phyloP scores from a whole-genome alignment of 2,329 filamentous ascomycete genomes.

The Fonsecaea erecta region DNA sequence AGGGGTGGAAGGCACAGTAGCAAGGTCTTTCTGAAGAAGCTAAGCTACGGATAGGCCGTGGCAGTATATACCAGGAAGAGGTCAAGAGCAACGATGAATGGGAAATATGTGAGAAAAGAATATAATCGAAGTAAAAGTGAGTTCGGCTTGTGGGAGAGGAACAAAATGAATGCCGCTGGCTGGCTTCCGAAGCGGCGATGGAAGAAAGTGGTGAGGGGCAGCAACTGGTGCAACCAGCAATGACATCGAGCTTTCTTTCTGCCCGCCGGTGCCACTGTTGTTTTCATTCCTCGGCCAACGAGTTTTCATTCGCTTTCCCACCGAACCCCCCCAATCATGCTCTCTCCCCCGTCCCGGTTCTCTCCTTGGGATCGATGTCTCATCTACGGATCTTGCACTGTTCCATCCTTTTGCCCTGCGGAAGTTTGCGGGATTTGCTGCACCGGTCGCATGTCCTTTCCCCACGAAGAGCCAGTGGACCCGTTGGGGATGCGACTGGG shows the following conservation, averaged over 20 bases:
- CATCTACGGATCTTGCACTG: background rate
- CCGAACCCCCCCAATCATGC: background rate
- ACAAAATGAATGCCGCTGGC: slow-evolving; percentile 3
- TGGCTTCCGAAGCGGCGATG: slow-evolving; percentile 3
- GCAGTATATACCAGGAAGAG: background rate
- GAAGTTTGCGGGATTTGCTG: background rate
- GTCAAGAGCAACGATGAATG: background rate
- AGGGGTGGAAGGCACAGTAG: background rate
- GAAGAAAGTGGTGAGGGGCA: slow-evolving; percentile 4
- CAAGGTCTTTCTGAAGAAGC: background rate
- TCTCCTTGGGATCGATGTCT: background rate
- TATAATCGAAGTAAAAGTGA: slow-evolving; percentile 8
- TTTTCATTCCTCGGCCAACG: background rate
- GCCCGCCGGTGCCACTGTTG: background rate
- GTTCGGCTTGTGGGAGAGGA: slow-evolving; percentile 5
- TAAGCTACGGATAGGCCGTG: slow-evolving; percentile 2
- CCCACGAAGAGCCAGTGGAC: slow-evolving; percentile 2
- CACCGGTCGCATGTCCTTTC: background rate
- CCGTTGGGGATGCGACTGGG: background rate
- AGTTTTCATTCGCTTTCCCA: slow-evolving; percentile 1
- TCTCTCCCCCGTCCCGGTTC: background rate
- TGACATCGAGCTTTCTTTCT: slow-evolving; percentile 3
- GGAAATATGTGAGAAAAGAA: slow-evolving; percentile 9
- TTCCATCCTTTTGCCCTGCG: slow-evolving; percentile 1
- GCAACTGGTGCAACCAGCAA: background rate